A percentile compares a stretch with the other conserved stretches of the same genome.
Evolutionary conservation across 139 green algal genomes (phyloP).

Genomic region (Tetradesmus obliquus): DNA sequence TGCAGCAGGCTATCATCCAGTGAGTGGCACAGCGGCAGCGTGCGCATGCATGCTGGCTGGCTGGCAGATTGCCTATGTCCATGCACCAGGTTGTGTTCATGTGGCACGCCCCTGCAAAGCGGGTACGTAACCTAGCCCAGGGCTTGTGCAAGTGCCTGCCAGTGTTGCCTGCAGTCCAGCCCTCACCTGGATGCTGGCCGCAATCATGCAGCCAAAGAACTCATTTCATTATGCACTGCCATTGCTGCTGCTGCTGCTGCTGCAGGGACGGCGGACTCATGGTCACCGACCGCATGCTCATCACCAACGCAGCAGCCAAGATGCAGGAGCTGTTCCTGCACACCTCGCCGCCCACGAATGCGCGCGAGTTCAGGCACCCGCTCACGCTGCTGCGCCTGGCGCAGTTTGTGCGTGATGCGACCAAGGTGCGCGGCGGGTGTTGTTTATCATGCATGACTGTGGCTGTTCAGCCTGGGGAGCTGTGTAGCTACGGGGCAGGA

Average conservation of each 20-base stretch:
- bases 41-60: background rate
- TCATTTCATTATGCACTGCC: too few relatives aligned
- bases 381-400: constrained; percentile 67
- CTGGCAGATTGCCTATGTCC: too few relatives aligned
- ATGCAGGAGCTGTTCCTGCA: constrained; percentile 45
- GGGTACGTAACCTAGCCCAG: too few relatives aligned
- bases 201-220: too few relatives aligned
- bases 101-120: too few relatives aligned
- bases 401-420: constrained; percentile 62
- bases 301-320: constrained; percentile 35
- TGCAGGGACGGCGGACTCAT: constrained; percentile 58
- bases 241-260: background rate
- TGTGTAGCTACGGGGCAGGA: too few relatives aligned
- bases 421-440: background rate
- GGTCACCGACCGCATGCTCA: constrained; percentile 41
- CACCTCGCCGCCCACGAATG: constrained; percentile 39
- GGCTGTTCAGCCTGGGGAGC: too few relatives aligned
- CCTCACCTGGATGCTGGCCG: too few relatives aligned
- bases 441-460: background rate
- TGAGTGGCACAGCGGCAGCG: background rate
- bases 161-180: too few relatives aligned
- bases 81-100: too few relatives aligned
- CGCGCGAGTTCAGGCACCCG: constrained; percentile 60
- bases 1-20: constrained; percentile 70
- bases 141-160: background rate